phyloP scores from a whole-genome alignment of 106 monocot genomes.

The Agapanthus africanus region DNA sequence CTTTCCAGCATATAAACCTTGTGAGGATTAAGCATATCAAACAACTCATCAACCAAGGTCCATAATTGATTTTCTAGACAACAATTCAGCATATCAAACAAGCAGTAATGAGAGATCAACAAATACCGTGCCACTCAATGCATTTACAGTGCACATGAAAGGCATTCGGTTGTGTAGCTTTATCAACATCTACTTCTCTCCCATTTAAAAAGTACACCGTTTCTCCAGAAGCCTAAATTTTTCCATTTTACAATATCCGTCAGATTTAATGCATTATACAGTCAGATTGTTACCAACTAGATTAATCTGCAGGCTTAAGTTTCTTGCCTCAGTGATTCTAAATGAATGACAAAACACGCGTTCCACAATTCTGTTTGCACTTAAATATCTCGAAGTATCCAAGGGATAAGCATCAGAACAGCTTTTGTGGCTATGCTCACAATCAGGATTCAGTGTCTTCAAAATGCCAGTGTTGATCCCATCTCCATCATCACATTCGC shows the following conservation, averaged over 20 bases:
- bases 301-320: background rate
- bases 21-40: too few species aligned
- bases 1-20: too few species aligned
- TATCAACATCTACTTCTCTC: slow-evolving; percentile 1
- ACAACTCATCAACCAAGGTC: too few species aligned
- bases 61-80: too few species aligned
- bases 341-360: slow-evolving; percentile 24
- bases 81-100: too few species aligned
- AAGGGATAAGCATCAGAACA: slow-evolving; percentile 5
- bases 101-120: too few species aligned
- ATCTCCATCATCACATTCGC: background rate
- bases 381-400: background rate
- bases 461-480: background rate
- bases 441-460: too few species aligned
- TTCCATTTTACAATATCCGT: background rate
- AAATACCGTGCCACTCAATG: slow-evolving; percentile 21
- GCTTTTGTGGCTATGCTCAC: background rate
- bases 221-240: slow-evolving; percentile 19
- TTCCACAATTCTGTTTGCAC: slow-evolving; percentile 4
- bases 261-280: slow-evolving; percentile 1
- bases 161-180: slow-evolving; percentile 11
- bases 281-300: background rate
- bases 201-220: slow-evolving; percentile 22
- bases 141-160: slow-evolving; percentile 21
- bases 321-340: slow-evolving; percentile 13